Percentiles rank a stretch among this genome's conserved stretches.
phyloP scores from a whole-genome alignment of 768 basidiomycete species.

The Auricularia sp. region DNA sequence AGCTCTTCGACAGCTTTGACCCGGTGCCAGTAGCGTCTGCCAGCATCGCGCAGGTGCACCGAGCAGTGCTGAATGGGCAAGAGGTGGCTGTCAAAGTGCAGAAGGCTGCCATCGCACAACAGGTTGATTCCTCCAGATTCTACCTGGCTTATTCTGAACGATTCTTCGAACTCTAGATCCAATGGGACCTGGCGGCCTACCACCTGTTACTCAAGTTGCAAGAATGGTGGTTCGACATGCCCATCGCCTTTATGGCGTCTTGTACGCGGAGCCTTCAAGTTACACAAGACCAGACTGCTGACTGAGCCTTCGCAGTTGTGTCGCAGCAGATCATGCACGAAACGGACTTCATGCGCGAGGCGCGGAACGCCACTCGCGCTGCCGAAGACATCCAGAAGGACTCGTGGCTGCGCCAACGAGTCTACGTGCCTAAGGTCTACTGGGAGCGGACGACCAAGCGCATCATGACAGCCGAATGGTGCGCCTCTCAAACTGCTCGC shows the following conservation, averaged over 20 bases:
- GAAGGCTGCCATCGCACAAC: constrained; percentile 78
- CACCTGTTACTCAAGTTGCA: constrained; percentile 23
- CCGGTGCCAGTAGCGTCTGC: constrained; percentile 73
- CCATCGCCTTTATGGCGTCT: constrained; percentile 18
- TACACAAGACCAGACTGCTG: background rate
- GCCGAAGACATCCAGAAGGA: constrained; percentile 63
- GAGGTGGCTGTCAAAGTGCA: constrained; percentile 87
- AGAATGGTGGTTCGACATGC: constrained; percentile 31
- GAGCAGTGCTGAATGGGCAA: constrained; percentile 43
- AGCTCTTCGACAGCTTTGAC: constrained; percentile 73
- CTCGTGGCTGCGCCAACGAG: constrained; percentile 28
- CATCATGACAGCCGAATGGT: constrained; percentile 81
- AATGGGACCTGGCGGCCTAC: constrained; percentile 19
- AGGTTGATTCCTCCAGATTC: constrained; percentile 30
- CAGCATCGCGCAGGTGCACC: constrained; percentile 87
- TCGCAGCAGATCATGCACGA: constrained; percentile 75
- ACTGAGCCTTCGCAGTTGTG: constrained; percentile 24
- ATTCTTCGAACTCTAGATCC: constrained; percentile 19
- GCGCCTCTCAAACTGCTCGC: constrained; percentile 14
- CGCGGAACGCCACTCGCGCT: constrained; percentile 62
- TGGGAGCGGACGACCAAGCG: constrained; percentile 61
- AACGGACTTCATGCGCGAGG: constrained; percentile 73
- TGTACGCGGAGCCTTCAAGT: background rate
- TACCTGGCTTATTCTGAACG: too few relatives aligned
- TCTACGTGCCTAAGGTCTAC: constrained; percentile 36